Evolutionary conservation across 1,284 basidiomycete genomes (phyloP), one percentile per base, ranked within the genome.

Genomic region (Pseudozyma pruni): DNA sequence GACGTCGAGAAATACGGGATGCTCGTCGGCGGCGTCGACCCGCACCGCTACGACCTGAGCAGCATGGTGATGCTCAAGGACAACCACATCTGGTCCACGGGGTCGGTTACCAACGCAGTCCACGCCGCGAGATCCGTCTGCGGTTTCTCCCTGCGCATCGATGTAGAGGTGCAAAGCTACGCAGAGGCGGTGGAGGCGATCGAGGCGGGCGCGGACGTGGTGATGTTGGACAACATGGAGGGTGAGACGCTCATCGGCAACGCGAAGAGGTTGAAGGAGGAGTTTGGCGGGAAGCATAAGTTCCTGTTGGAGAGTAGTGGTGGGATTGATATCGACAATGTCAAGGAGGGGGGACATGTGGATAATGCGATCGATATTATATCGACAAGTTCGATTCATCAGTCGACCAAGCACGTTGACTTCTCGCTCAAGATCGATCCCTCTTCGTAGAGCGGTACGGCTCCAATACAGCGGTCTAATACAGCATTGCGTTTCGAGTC

Each of bases 31-130:
- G 96, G 95, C 5, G 91, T 98, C 71, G 96, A 99, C 83, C 86
- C 92, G 17, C 96, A 98, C 85, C 88, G 96, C n/a, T 91, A 97
- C 79, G 94, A 98, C 84, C 86, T 98, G 31, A 94, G 91, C 34
- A 93, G 91, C 82, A 98, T 98, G 95, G 95, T 99, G 81, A 98
- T 98, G 95, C 89, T 99, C 79, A 98, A 98, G 84, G 95, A 98
- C 81, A 98, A 98, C 83, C 96, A 98, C 81, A 93, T 98, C 80
- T 98, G 94, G 94, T 94, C 93, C 8, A 92, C 90, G 25, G 93
- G 94, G 22, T 95, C 93, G 4, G 96, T 98, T 75, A 92, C 91
- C 0, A 85, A 88, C 41, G 95, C 95, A 1, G 89, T 98, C 63
- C 83, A 89, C 68, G 87, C 90, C 59, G 94, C 94, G 11, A 90